Evolutionary conservation across 176 grass and related monocot species (phyloP).

Genomic region (Olyra latifolia): DNA sequence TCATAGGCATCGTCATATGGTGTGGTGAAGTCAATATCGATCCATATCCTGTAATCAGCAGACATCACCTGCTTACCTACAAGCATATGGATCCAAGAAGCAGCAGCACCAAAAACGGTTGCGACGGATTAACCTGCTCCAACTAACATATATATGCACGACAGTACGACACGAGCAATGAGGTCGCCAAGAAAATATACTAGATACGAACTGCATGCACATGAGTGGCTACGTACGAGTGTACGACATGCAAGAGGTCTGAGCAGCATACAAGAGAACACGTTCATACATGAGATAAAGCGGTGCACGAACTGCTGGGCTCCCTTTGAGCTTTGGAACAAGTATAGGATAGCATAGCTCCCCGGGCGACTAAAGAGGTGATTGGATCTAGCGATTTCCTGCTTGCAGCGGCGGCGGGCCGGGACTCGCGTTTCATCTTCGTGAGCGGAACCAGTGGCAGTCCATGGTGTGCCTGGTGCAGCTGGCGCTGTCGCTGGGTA

Average conservation of each 20-base stretch:
- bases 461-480: slow-evolving; percentile 90
- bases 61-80: slow-evolving; percentile 36
- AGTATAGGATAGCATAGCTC: not conserved
- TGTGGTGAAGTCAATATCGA: not conserved
- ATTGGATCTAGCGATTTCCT: too few relatives aligned
- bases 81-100: slow-evolving; percentile 27
- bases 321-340: not conserved
- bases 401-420: too few relatives aligned
- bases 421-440: too few relatives aligned
- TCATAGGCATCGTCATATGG: not conserved
- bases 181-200: not conserved
- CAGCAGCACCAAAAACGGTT: not conserved
- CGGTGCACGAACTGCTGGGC: not conserved
- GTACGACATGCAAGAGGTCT: too few relatives aligned
- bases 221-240: not conserved
- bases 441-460: slow-evolving; percentile 95
- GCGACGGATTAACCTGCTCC: slow-evolving; percentile 4
- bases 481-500: slow-evolving; percentile 50
- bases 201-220: not conserved
- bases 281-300: not conserved
- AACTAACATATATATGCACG: not conserved
- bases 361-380: too few relatives aligned
- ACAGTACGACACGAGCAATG: not conserved
- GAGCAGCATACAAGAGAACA: not conserved
- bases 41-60: not conserved